These are phyloP conservation scores for Aspergillus ostianus DNA, from an alignment of 495 filamentous ascomycete species.

Conservation along the genomic window DNA sequence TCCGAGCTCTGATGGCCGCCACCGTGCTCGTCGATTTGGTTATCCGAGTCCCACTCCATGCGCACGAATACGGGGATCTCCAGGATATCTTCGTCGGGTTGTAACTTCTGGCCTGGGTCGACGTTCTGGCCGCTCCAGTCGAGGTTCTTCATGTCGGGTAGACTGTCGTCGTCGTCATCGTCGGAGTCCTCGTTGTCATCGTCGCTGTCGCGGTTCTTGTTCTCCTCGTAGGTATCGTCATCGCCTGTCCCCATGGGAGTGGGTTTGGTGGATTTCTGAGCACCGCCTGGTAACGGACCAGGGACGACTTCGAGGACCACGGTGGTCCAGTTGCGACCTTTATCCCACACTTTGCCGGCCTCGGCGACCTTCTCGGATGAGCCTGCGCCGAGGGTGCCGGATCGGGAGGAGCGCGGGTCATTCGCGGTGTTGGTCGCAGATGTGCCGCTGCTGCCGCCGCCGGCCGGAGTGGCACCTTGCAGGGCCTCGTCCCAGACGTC, in stretches of 20 bases:
- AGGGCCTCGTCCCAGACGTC: conserved; percentile 96
- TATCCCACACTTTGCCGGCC: conserved; percentile 92
- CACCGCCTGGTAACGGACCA: conserved; percentile 44
- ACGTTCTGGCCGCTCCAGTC: conserved; percentile 25
- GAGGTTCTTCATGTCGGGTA: conserved; percentile 4
- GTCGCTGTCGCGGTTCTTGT: conserved; percentile 23
- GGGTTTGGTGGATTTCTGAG: not conserved
- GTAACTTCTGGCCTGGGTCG: conserved; percentile 30
- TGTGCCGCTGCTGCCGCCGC: not conserved
- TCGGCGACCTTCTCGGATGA: conserved; percentile 64
- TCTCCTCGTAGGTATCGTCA: conserved; percentile 21
- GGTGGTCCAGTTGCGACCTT: conserved; percentile 90
- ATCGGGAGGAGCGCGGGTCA: conserved; percentile 8
- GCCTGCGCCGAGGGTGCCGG: conserved; percentile 22
- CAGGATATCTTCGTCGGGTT: conserved; percentile 81
- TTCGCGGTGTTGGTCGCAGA: not conserved
- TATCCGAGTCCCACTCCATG: conserved; percentile 86
- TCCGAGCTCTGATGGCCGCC: conserved; percentile 50
- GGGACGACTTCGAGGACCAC: conserved; percentile 90
- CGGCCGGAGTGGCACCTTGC: conserved; percentile 32
- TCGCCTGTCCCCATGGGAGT: conserved; percentile 5
- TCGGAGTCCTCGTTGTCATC: conserved; percentile 12
- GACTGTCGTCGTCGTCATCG: conserved; percentile 1
- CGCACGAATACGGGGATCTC: conserved; percentile 94
- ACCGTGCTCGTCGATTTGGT: conserved; percentile 58